Evolutionary conservation across 2,329 filamentous ascomycete genomes (phyloP).

Genomic region (Phoma herbarum): DNA sequence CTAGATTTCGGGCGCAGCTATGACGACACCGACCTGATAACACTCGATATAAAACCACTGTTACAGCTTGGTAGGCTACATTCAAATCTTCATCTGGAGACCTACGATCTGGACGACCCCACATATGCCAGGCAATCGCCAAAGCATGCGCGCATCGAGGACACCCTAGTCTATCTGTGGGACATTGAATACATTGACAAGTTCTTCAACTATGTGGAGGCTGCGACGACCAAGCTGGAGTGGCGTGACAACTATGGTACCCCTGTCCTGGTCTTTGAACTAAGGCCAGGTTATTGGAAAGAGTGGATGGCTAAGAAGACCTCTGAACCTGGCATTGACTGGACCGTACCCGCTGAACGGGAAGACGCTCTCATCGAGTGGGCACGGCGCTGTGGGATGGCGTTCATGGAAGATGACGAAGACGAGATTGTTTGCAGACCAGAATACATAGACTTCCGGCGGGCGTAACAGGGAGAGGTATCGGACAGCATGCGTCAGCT

Average conservation of each 20-base stretch:
- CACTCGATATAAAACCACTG: neutral
- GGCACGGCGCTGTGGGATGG: neutral
- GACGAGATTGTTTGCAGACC: neutral
- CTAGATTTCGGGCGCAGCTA: neutral
- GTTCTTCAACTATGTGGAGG: neutral
- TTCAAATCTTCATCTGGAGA: neutral
- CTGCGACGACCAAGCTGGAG: neutral
- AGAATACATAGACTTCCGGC: neutral
- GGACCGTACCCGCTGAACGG: neutral
- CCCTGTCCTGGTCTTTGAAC: neutral
- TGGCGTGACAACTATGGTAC: neutral
- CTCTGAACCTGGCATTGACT: neutral
- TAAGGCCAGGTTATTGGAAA: neutral
- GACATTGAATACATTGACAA: neutral
- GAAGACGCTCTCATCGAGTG: neutral
- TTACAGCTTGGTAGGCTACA: neutral
- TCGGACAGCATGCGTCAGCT: neutral
- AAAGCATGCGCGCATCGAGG: neutral
- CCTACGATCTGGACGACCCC: neutral
- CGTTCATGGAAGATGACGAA: neutral
- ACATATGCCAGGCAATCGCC: neutral
- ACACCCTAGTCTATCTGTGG: neutral
- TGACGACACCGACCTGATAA: neutral
- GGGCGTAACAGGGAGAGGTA: neutral
- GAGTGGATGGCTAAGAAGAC: neutral